A percentile compares a stretch with the other conserved stretches of the same genome.
phyloP scores from a whole-genome alignment of 2,329 filamentous ascomycete genomes.

The Ophiosphaerella korrae region DNA sequence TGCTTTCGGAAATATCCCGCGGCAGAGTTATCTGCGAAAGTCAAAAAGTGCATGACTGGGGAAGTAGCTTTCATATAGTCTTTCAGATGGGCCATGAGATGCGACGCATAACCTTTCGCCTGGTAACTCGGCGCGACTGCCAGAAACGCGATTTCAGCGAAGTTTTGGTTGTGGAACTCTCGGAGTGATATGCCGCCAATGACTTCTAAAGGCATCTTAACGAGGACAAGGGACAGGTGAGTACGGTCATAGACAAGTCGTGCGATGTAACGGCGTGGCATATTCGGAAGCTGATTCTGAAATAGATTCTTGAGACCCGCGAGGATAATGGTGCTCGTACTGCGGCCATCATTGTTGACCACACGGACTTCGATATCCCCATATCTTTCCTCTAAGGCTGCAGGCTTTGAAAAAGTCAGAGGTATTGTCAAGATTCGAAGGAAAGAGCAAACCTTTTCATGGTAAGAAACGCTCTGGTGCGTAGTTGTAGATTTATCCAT shows the following conservation, averaged over 20 bases:
- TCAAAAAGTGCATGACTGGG: conserved; percentile 97
- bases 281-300: conserved; percentile 96
- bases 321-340: conserved; percentile 88
- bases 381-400: conserved; percentile 87
- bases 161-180: conserved; percentile 85
- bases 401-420: conserved; percentile 65
- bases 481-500: too few species aligned
- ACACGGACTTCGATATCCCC: conserved; percentile 96
- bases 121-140: conserved; percentile 97
- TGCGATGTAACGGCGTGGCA: conserved; percentile 98
- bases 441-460: conserved; percentile 7
- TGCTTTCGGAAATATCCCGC: conserved; percentile 99
- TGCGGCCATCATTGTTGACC: conserved; percentile 90
- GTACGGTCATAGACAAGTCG: conserved; percentile 95
- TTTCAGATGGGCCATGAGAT: conserved; percentile 98
- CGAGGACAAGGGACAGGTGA: conserved; percentile 92
- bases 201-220: conserved; percentile 92
- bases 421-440: neutral
- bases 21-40: conserved; percentile 97
- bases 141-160: conserved; percentile 98
- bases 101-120: conserved; percentile 96
- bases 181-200: conserved; percentile 95
- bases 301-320: conserved; percentile 97
- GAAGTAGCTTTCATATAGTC: conserved; percentile 96
- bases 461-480: conserved; percentile 4